Evolutionary conservation across 805 yeast genomes (phyloP), one percentile per base, ranked within the genome.

Genomic region (Kodamaea restingae): DNA sequence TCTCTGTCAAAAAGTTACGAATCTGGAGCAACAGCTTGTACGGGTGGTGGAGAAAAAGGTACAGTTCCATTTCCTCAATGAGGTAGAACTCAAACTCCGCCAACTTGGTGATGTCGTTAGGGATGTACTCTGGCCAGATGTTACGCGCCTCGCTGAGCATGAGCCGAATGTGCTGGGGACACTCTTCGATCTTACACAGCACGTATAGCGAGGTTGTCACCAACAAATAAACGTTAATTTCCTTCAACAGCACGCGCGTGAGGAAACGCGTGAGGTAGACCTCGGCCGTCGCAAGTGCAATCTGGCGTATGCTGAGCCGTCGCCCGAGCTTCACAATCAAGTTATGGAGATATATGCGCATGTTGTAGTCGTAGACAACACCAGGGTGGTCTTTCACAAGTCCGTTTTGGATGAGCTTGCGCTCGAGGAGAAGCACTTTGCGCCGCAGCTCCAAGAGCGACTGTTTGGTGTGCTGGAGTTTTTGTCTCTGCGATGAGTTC

Each of bases 21-120:
- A 84, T 69, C 54, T 75, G 82, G 18, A 75, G 57, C 43, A 84
- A 60, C 2, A 87, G 72, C 44, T 73, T 67, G 57, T 84, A 84
- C 0, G 93, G 93, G 54, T 84, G 93, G 54, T 84, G 86, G 2
- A 84, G 70, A n/a, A 83, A 68, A 44, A 85, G 52, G 52, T 71
- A 82, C 61, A 84, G 71, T 53, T 84, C 78, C 63, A 93, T 70
- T 58, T 90, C 98, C 52, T 88, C 97, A 14, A 93, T 81, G 32
- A 93, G 60, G 55, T 91, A 93, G 57, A 93, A 93, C 61, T 93
- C 98, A 62, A 95, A 86, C 56, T 93, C 98, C 0, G 98, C 97
- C 11, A 93, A 70, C 53, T 86, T 87, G 20, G 95, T 83, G 12
- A 88, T 78, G 57, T 91, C 98, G 42, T 84, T 88, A 0, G 97